Percentiles rank a stretch among this genome's conserved stretches.
These are phyloP conservation scores for Fusarium virguliforme DNA, from an alignment of 2,329 filamentous ascomycete genomes.

Conservation along the genomic window DNA sequence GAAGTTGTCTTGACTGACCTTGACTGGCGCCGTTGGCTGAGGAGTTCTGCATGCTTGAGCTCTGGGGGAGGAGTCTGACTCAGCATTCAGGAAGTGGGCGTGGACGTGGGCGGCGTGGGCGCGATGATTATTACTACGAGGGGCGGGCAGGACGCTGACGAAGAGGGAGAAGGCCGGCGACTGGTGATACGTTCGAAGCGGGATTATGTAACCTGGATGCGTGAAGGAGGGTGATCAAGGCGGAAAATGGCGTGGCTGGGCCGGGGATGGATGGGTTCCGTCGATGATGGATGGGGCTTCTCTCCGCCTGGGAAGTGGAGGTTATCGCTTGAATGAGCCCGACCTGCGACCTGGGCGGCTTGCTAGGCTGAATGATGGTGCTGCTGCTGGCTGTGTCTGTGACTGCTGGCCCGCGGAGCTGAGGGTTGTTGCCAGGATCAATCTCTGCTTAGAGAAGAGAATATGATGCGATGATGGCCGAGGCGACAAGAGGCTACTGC, in stretches of 20 bases:
- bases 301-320: constrained; percentile 28
- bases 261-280: constrained; percentile 35
- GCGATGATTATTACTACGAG: constrained; percentile 53
- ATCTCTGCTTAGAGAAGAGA: constrained; percentile 22
- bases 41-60: constrained; percentile 55
- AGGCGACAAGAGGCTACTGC: constrained; percentile 19
- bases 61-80: constrained; percentile 54
- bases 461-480: constrained; percentile 15
- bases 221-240: constrained; percentile 44
- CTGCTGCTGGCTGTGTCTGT: constrained; percentile 10
- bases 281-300: constrained; percentile 29
- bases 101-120: constrained; percentile 40
- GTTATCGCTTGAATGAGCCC: constrained; percentile 34
- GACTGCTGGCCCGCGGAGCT: constrained; percentile 32
- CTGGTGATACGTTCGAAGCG: constrained; percentile 45
- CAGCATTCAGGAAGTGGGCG: constrained; percentile 53
- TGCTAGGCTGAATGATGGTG: constrained; percentile 5
- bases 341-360: not conserved
- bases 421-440: constrained; percentile 33
- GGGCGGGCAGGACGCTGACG: constrained; percentile 51
- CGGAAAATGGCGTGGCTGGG: constrained; percentile 53
- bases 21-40: constrained; percentile 55
- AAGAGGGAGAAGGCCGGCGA: constrained; percentile 49
- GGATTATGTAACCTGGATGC: constrained; percentile 52
- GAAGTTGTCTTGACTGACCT: constrained; percentile 52